Evolutionary conservation across 2,329 filamentous ascomycete species (phyloP).

Genomic region (Rugonectria rugulosa): DNA sequence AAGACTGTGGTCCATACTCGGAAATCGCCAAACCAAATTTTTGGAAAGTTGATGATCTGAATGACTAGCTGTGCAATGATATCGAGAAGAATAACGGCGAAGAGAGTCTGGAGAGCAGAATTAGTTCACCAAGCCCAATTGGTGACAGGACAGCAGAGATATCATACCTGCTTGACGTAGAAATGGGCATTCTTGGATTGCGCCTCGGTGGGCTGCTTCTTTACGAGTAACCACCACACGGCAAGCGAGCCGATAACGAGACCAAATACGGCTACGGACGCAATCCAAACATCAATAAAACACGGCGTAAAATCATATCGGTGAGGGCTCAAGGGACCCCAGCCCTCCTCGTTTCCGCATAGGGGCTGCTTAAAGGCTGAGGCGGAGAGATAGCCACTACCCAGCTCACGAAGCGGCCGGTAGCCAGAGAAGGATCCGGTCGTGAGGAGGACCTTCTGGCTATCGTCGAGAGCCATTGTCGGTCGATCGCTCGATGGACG

Average conservation of each 20-base stretch:
- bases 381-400: conserved; percentile 67
- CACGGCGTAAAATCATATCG: conserved; percentile 97
- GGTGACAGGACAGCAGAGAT: no score
- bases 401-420: conserved; percentile 58
- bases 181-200: conserved; percentile 90
- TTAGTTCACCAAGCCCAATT: neutral
- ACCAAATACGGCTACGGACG: conserved; percentile 79
- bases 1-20: conserved; percentile 82
- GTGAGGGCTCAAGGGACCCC: conserved; percentile 88
- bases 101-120: conserved; percentile 54
- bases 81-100: conserved; percentile 72
- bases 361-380: conserved; percentile 70
- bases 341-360: conserved; percentile 90
- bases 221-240: conserved; percentile 79
- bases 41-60: conserved; percentile 74
- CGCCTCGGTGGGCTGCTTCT: conserved; percentile 65
- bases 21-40: conserved; percentile 81
- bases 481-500: conserved; percentile 34
- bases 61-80: conserved; percentile 76
- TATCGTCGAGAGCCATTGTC: conserved; percentile 42
- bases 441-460: conserved; percentile 58
- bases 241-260: conserved; percentile 79
- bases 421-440: conserved; percentile 70
- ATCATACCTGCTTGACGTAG: conserved; percentile 82
- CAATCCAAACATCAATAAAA: conserved; percentile 92